Evolutionary conservation across 176 grass and related monocot genomes (phyloP).

Genomic region (Juncus effusus): DNA sequence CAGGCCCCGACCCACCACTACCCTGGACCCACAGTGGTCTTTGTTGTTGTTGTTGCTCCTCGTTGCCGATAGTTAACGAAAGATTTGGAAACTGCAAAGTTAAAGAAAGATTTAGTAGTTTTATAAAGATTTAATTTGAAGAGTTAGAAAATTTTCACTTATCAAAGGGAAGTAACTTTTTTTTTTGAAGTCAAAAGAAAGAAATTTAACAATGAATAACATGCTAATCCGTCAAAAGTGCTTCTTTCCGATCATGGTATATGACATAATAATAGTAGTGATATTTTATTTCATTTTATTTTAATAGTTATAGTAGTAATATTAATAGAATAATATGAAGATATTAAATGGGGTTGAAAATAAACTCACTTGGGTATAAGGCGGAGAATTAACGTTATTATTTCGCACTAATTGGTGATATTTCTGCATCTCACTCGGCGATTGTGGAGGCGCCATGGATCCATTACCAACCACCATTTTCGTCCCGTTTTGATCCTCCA

Average conservation of each 20-base stretch:
- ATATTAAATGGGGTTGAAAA: not conserved
- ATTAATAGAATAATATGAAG: not conserved
- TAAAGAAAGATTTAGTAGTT: not conserved
- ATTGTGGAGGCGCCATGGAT: slow-evolving; percentile 7
- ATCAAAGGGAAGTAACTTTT: too few relatives aligned
- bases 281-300: too few relatives aligned
- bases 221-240: too few relatives aligned
- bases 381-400: slow-evolving; percentile 29
- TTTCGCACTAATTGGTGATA: slow-evolving; percentile 23
- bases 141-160: too few relatives aligned
- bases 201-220: too few relatives aligned
- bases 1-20: slow-evolving; percentile 18
- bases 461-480: slow-evolving; percentile 22
- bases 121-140: too few relatives aligned
- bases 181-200: too few relatives aligned
- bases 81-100: slow-evolving; percentile 20
- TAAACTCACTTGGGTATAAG: slow-evolving; percentile 51
- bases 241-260: too few relatives aligned
- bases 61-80: slow-evolving; percentile 47
- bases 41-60: slow-evolving; percentile 27
- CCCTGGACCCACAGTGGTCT: slow-evolving; percentile 32
- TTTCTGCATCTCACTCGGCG: slow-evolving; percentile 1
- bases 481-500: slow-evolving; percentile 8
- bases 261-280: too few relatives aligned
- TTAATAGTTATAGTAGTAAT: too few relatives aligned